phyloP scores from a whole-genome alignment of 2,329 filamentous ascomycete species.

The Talaromyces sp. region DNA sequence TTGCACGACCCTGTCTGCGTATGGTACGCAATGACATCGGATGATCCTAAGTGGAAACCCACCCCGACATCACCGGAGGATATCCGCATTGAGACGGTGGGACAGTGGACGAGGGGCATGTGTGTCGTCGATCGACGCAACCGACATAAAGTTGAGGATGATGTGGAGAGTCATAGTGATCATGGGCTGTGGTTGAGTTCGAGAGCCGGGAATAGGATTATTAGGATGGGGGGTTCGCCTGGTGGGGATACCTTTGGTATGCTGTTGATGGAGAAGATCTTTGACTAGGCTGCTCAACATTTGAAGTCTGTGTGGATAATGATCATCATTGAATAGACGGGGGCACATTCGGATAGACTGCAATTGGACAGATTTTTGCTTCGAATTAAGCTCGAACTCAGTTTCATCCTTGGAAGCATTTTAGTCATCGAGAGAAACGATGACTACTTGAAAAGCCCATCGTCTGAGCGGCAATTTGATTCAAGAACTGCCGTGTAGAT shows the following conservation, averaged over 20 bases:
- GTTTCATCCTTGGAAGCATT: not conserved
- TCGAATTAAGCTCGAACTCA: not conserved
- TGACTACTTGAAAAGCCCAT: not conserved
- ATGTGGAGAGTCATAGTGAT: constrained; percentile 64
- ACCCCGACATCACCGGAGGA: constrained; percentile 64
- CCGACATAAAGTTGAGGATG: constrained; percentile 43
- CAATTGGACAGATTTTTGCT: not conserved
- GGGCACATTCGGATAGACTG: not conserved
- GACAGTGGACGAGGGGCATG: constrained; percentile 94
- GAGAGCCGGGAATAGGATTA: constrained; percentile 73
- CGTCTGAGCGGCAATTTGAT: not conserved
- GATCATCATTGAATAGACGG: not conserved
- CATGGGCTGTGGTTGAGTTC: constrained; percentile 70
- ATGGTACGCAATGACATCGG: constrained; percentile 67
- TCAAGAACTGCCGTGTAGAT: not conserved
- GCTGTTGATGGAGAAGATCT: constrained; percentile 18
- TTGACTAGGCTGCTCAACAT: constrained; percentile 11
- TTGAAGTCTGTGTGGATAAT: not conserved
- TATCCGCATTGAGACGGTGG: constrained; percentile 80
- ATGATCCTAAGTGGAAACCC: constrained; percentile 38
- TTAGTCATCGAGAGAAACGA: not conserved
- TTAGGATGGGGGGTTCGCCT: constrained; percentile 62
- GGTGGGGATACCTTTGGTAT: constrained; percentile 17
- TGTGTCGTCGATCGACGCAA: constrained; percentile 74
- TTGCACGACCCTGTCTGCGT: constrained; percentile 76